Evolutionary conservation across 768 basidiomycete genomes (phyloP).

Genomic region (Boletus subcaerulescens): DNA sequence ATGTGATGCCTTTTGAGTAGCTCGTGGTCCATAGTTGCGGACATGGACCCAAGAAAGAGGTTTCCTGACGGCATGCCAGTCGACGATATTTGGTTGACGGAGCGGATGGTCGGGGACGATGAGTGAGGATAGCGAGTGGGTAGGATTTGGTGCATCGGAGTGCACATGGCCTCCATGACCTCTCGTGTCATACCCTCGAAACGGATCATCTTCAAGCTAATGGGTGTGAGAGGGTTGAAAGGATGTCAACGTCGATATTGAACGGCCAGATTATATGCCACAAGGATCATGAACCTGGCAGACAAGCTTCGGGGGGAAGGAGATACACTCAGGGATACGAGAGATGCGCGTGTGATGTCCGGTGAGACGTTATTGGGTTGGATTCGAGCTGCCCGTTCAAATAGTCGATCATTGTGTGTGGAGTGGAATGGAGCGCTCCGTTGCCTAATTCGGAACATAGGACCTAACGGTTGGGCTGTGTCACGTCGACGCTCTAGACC

Average conservation of each 20-base stretch:
- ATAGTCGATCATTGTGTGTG: conserved; percentile 27
- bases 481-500: conserved; percentile 17
- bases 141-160: conserved; percentile 77
- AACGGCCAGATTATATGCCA: conserved; percentile 1
- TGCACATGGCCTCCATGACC: conserved; percentile 82
- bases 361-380: conserved; percentile 8
- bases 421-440: conserved; percentile 16
- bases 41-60: conserved; percentile 68
- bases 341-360: conserved; percentile 2
- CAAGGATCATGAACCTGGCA: neutral
- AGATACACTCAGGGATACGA: neutral
- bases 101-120: conserved; percentile 17
- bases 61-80: conserved; percentile 37
- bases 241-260: neutral
- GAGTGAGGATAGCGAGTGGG: conserved; percentile 31
- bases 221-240: neutral
- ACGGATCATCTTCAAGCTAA: conserved; percentile 56
- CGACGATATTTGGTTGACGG: conserved; percentile 11
- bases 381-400: conserved; percentile 16
- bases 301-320: too few species aligned
- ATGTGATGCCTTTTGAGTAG: conserved; percentile 50
- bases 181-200: conserved; percentile 74
- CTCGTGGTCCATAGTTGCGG: conserved; percentile 54
- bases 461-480: conserved; percentile 15
- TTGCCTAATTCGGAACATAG: conserved; percentile 24